Evolutionary conservation across 1,139 yeast species (phyloP).

Genomic region (Hemisphaericaspora lyxosophila): DNA sequence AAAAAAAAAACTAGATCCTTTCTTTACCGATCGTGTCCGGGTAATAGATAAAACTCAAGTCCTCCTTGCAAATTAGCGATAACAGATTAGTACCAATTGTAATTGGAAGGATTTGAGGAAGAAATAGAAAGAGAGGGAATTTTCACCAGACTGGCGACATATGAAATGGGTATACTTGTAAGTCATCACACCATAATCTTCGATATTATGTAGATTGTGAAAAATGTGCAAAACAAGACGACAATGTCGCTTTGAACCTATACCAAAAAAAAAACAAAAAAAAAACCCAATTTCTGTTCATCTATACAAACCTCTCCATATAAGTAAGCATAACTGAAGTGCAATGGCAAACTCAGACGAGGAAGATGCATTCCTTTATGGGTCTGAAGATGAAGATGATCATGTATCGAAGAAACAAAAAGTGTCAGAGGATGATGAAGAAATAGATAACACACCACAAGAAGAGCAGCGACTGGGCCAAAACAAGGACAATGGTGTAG

Average conservation of each 20-base stretch:
- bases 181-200: too few relatives aligned
- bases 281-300: background rate
- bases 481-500: slow-evolving; percentile 13
- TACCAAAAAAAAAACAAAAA: background rate
- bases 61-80: too few relatives aligned
- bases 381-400: slow-evolving; percentile 54
- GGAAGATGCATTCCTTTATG: slow-evolving; percentile 84
- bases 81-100: too few relatives aligned
- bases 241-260: background rate
- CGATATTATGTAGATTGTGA: too few relatives aligned
- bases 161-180: too few relatives aligned
- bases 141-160: too few relatives aligned
- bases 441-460: slow-evolving; percentile 18
- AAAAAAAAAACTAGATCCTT: too few relatives aligned
- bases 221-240: background rate
- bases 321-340: background rate
- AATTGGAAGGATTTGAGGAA: too few relatives aligned
- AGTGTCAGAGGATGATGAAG: slow-evolving; percentile 15
- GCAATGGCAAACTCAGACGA: slow-evolving; percentile 49
- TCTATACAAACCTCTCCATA: background rate
- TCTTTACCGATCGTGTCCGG: too few relatives aligned
- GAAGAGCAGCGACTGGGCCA: slow-evolving; percentile 17
- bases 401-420: slow-evolving; percentile 12
- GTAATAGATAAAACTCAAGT: too few relatives aligned
- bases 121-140: too few relatives aligned